Conservation (phyloP, 1,284 basidiomycete genomes). For the Amanita bisporigera region DNA sequence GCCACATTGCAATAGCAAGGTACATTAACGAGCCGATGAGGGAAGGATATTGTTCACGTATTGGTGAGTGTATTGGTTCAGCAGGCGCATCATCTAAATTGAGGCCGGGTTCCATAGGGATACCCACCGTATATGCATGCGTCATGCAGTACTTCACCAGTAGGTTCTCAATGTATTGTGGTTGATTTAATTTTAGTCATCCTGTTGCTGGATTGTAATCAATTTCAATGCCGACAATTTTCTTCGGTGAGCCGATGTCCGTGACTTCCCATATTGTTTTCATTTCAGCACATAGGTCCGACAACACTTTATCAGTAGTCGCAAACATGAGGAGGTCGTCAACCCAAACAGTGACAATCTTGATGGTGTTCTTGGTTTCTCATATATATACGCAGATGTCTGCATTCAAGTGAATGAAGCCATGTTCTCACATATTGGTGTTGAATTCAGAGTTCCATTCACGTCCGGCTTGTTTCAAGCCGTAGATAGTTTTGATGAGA, state of each 20-base stretch:
- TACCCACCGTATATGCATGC: background rate
- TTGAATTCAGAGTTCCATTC: constrained; percentile 29
- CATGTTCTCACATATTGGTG: background rate
- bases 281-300: background rate
- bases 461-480: constrained; percentile 32
- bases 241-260: background rate
- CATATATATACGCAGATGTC: constrained; percentile 8
- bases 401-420: background rate
- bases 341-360: background rate
- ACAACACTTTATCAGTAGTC: background rate
- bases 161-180: constrained; percentile 20
- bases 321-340: constrained; percentile 11
- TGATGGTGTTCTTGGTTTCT: background rate
- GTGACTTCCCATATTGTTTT: background rate
- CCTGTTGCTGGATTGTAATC: background rate
- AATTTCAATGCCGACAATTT: background rate
- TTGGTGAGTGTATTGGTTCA: background rate
- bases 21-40: constrained; percentile 9
- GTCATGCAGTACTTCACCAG: constrained; percentile 9
- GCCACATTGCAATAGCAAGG: constrained; percentile 8
- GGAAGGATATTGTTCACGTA: background rate
- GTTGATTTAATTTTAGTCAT: constrained; percentile 17
- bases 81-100: background rate
- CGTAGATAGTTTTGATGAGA: constrained; percentile 26
- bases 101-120: background rate